These are phyloP conservation scores for Endocarpon pusillum DNA, from an alignment of 495 filamentous ascomycete species.

Conservation along the genomic window DNA sequence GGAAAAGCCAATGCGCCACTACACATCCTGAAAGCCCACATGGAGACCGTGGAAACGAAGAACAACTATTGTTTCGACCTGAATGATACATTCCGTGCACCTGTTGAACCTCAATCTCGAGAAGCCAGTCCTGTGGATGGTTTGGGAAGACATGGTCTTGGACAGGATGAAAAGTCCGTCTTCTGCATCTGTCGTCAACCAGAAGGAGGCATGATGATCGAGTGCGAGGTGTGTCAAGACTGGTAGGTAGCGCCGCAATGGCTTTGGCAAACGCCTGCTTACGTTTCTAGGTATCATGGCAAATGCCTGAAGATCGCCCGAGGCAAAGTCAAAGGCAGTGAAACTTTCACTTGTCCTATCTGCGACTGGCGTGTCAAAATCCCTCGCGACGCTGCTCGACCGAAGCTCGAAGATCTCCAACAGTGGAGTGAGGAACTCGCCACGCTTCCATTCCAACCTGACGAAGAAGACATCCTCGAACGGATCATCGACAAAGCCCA, in stretches of 20 bases:
- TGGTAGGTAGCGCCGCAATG: conserved; percentile 41
- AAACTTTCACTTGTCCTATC: conserved; percentile 96
- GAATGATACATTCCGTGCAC: conserved; percentile 72
- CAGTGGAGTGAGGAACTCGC: conserved; percentile 78
- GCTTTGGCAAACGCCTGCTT: neutral
- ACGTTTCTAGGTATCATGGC: conserved; percentile 65
- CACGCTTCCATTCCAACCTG: conserved; percentile 79
- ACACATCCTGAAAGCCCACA: conserved; percentile 83
- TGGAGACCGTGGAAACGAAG: conserved; percentile 79
- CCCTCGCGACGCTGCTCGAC: conserved; percentile 89
- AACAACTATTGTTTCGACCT: conserved; percentile 87
- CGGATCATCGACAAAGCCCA: conserved; percentile 72
- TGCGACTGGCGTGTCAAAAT: conserved; percentile 98
- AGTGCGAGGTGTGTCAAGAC: conserved; percentile 94
- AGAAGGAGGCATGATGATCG: conserved; percentile 98
- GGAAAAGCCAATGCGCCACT: conserved; percentile 95
- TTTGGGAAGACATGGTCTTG: conserved; percentile 35
- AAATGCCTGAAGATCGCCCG: conserved; percentile 97
- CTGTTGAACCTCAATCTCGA: conserved; percentile 80
- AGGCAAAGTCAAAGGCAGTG: conserved; percentile 93
- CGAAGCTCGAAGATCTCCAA: conserved; percentile 83
- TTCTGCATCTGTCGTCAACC: conserved; percentile 92
- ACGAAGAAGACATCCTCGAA: conserved; percentile 73
- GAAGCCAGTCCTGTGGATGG: conserved; percentile 61
- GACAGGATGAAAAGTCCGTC: conserved; percentile 47